Conservation (phyloP, 768 basidiomycete species). For the Calocera cornea region DNA sequence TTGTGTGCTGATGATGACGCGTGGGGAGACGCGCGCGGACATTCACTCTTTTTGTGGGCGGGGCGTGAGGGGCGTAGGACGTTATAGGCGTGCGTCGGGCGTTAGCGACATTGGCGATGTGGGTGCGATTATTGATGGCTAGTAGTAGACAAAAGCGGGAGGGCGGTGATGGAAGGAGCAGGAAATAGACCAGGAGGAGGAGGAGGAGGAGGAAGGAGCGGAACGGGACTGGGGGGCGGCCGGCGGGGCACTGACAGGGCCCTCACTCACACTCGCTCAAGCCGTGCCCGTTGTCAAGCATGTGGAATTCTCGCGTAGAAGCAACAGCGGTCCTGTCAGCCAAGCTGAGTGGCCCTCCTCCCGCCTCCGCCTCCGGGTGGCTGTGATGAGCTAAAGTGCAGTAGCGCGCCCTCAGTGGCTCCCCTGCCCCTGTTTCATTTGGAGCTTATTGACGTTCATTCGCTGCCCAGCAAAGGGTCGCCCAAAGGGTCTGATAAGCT, state of each 20-base stretch:
- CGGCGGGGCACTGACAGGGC: not conserved
- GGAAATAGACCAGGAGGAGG: not conserved
- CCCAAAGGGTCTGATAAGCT: too few relatives aligned
- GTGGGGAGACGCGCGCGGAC: not conserved
- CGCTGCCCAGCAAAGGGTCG: too few relatives aligned
- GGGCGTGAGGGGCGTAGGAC: not conserved
- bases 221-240: not conserved
- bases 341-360: not conserved
- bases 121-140: not conserved
- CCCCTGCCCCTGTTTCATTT: not conserved
- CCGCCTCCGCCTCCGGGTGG: not conserved
- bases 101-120: not conserved
- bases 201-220: not conserved
- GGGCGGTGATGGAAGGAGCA: not conserved
- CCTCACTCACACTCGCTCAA: not conserved
- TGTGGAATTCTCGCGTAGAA: constrained; percentile 5
- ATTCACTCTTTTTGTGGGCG: not conserved
- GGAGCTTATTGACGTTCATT: not conserved
- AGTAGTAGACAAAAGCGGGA: not conserved
- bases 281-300: not conserved
- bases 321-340: not conserved
- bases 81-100: not conserved
- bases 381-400: not conserved
- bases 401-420: not conserved
- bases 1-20: not conserved